A percentile compares a stretch with the other conserved stretches of the same genome.
Conservation (phyloP, 2,329 filamentous ascomycete genomes). For the Botrytis elliptica region DNA sequence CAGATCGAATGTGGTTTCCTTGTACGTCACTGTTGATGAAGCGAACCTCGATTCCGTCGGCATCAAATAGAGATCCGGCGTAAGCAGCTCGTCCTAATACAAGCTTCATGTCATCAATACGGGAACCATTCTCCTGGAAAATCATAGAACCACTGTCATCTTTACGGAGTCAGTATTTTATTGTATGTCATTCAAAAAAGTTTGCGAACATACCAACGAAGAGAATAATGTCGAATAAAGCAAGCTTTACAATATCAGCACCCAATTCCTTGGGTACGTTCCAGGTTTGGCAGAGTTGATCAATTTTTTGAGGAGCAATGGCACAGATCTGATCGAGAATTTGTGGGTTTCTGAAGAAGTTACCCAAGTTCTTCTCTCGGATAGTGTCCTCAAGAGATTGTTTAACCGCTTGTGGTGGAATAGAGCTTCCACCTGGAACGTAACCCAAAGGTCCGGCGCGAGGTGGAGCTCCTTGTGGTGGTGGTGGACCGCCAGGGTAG, state of each 20-base stretch:
- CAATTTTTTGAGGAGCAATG: conserved; percentile 27
- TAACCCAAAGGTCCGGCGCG: conserved; percentile 21
- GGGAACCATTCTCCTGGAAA: conserved; percentile 65
- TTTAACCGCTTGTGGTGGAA: conserved; percentile 18
- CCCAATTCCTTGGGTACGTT: conserved; percentile 37
- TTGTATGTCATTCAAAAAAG: neutral
- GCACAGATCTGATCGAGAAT: conserved; percentile 23
- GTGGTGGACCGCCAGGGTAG: conserved; percentile 10
- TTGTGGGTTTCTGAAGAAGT: conserved; percentile 20
- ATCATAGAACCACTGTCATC: conserved; percentile 70
- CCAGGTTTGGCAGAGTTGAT: conserved; percentile 35
- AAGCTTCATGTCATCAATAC: conserved; percentile 64
- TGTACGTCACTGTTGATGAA: conserved; percentile 64
- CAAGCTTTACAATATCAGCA: conserved; percentile 40
- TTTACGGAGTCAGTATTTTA: conserved; percentile 27
- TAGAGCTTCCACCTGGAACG: conserved; percentile 6
- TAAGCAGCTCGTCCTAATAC: conserved; percentile 63
- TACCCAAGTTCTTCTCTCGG: conserved; percentile 23
- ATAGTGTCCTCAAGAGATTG: conserved; percentile 26
- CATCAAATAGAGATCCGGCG: conserved; percentile 66
- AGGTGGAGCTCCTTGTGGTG: conserved; percentile 22
- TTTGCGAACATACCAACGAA: conserved; percentile 33
- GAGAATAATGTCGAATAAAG: conserved; percentile 38
- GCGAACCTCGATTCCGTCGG: conserved; percentile 64
- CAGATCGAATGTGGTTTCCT: conserved; percentile 55